Evolutionary conservation across 805 yeast genomes (phyloP).

Genomic region (Lipomyces starkeyi): DNA sequence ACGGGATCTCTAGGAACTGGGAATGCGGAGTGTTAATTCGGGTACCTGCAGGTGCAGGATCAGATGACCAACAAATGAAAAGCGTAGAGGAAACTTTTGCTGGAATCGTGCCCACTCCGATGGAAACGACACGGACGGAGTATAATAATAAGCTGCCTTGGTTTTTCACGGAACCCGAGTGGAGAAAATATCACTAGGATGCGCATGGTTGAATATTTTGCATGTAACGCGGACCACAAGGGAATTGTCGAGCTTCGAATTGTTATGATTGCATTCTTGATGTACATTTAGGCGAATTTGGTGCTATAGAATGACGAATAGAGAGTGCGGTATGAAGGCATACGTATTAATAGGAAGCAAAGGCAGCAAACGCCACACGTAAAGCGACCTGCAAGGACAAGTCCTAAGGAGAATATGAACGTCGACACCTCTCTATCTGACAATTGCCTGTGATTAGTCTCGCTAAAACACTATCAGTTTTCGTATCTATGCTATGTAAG

Average conservation of each 20-base stretch:
- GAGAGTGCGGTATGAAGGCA: background rate
- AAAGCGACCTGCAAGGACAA: background rate
- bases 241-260: background rate
- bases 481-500: too few relatives aligned
- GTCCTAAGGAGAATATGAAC: background rate
- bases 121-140: slow-evolving; percentile 26
- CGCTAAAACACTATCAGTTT: too few relatives aligned
- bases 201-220: background rate
- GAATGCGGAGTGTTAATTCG: slow-evolving; percentile 36
- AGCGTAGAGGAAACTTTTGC: slow-evolving; percentile 20
- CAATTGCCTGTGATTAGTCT: too few relatives aligned
- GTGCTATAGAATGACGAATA: background rate
- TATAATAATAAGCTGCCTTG: slow-evolving; percentile 26
- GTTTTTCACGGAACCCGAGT: slow-evolving; percentile 29
- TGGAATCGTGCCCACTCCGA: slow-evolving; percentile 28
- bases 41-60: slow-evolving; percentile 11
- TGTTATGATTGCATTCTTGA: background rate
- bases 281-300: background rate
- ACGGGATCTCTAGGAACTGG: slow-evolving; percentile 30
- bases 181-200: background rate
- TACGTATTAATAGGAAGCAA: background rate
- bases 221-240: background rate
- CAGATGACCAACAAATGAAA: background rate
- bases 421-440: too few relatives aligned
- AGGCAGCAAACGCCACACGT: background rate